Conservation (phyloP, 78 protist genomes). For the Bodo saltans region DNA sequence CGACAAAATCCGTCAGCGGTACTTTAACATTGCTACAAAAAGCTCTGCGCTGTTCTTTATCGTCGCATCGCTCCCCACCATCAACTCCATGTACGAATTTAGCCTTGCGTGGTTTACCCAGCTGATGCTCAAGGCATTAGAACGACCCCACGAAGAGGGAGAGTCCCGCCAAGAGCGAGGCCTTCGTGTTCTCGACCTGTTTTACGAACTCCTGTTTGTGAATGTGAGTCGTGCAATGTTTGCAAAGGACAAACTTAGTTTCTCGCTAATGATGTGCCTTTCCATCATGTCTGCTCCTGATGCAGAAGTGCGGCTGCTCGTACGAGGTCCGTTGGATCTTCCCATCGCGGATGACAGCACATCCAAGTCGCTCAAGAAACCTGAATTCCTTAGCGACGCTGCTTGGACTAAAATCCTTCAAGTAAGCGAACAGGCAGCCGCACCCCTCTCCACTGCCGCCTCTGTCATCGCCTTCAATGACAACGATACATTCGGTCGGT, state of each 20-base stretch:
- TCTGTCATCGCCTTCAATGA: too few relatives aligned
- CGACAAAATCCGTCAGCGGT: slow-evolving; percentile 47
- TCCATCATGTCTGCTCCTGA: too few relatives aligned
- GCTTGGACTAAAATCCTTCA: too few relatives aligned
- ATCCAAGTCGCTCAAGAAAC: too few relatives aligned
- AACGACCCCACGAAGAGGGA: slow-evolving; percentile 15
- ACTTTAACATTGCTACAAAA: slow-evolving; percentile 36
- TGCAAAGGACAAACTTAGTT: slow-evolving; percentile 55
- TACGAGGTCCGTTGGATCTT: too few relatives aligned
- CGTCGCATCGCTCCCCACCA: slow-evolving; percentile 44
- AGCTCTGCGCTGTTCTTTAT: slow-evolving; percentile 62
- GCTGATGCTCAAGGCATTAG: slow-evolving; percentile 31
- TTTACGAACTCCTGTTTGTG: slow-evolving; percentile 42
- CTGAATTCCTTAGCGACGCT: too few relatives aligned
- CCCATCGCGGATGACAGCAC: too few relatives aligned
- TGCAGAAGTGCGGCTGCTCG: too few relatives aligned
- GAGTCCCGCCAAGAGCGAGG: slow-evolving; percentile 34
- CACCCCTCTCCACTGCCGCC: too few relatives aligned
- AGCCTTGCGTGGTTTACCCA: slow-evolving; percentile 54
- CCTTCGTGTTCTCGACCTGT: background rate
- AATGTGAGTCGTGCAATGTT: slow-evolving; percentile 68
- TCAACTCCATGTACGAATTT: slow-evolving; percentile 64
- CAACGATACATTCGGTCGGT: too few relatives aligned
- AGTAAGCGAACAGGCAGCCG: too few relatives aligned
- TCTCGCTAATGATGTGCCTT: slow-evolving; percentile 49